phyloP scores from a whole-genome alignment of 805 yeast species.

The Starmerella apis region DNA sequence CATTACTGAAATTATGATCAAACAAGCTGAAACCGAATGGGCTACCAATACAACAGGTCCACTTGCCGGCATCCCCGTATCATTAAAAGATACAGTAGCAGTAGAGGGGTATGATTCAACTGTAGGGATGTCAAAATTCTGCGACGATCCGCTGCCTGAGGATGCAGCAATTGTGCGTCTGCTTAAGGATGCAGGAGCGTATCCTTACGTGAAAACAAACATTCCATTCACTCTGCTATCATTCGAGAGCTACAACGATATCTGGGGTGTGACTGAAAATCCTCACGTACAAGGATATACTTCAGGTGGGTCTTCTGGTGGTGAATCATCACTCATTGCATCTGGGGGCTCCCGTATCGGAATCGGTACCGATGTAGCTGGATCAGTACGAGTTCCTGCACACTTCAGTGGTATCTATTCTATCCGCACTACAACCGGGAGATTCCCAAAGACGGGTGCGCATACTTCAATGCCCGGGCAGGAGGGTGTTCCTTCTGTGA shows the following conservation, averaged over 20 bases:
- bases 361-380: slow-evolving; percentile 48
- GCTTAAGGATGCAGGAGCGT: slow-evolving; percentile 44
- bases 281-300: slow-evolving; percentile 40
- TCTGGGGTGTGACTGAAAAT: slow-evolving; percentile 43
- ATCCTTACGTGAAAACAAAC: slow-evolving; percentile 46
- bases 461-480: slow-evolving; percentile 39
- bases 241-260: slow-evolving; percentile 44
- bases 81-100: slow-evolving; percentile 48
- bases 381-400: slow-evolving; percentile 46
- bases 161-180: slow-evolving; percentile 37
- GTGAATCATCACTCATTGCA: slow-evolving; percentile 42
- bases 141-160: slow-evolving; percentile 35
- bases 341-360: slow-evolving; percentile 43
- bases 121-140: slow-evolving; percentile 38
- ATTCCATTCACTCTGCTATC: slow-evolving; percentile 49
- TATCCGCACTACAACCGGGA: slow-evolving; percentile 40
- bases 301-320: slow-evolving; percentile 47
- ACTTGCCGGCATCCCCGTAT: slow-evolving; percentile 53
- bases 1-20: slow-evolving; percentile 50
- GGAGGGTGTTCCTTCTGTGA: slow-evolving; percentile 24
- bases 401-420: slow-evolving; percentile 46
- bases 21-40: slow-evolving; percentile 51
- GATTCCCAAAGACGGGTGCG: slow-evolving; percentile 39
- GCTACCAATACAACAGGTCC: slow-evolving; percentile 47
- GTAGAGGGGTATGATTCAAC: slow-evolving; percentile 44